phyloP scores from a whole-genome alignment of 2,329 filamentous ascomycete genomes.

The Ophiostoma angusticollis region DNA sequence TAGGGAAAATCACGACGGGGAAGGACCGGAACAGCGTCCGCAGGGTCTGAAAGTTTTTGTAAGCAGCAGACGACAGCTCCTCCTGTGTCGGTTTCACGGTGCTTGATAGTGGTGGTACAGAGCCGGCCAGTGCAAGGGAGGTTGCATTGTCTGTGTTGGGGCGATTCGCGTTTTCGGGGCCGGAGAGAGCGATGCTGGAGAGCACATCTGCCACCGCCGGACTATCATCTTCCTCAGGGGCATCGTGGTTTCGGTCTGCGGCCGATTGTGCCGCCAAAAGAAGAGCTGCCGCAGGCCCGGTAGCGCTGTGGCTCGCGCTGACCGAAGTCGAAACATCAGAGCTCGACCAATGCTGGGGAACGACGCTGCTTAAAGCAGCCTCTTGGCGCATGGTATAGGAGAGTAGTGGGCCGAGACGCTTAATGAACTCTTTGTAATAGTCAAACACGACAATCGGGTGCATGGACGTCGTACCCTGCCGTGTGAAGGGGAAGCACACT shows the following conservation, averaged over 20 bases:
- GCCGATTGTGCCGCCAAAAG: no score
- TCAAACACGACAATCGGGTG: slow-evolving; percentile 72
- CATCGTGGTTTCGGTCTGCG: no score
- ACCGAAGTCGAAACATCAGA: no score
- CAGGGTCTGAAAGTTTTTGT: slow-evolving; percentile 64
- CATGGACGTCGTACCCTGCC: slow-evolving; percentile 54
- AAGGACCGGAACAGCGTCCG: slow-evolving; percentile 66
- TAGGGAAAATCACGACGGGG: slow-evolving; percentile 65
- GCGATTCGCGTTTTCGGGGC: slow-evolving; percentile 12
- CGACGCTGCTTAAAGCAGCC: slow-evolving; percentile 56
- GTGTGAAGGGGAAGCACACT: slow-evolving; percentile 58
- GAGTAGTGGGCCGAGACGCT: slow-evolving; percentile 64
- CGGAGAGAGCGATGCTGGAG: slow-evolving; percentile 11
- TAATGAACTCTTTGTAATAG: slow-evolving; percentile 62
- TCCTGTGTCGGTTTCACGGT: slow-evolving; percentile 30
- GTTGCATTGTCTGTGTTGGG: not conserved
- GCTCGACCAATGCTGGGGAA: slow-evolving; percentile 56
- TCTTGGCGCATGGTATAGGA: slow-evolving; percentile 77
- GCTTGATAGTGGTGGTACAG: not conserved
- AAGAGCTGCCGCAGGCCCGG: no score
- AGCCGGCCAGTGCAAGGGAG: not conserved
- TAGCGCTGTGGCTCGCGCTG: no score
- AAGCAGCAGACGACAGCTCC: slow-evolving; percentile 28
- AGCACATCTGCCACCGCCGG: slow-evolving; percentile 7
- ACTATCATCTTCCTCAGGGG: slow-evolving; percentile 5